Evolutionary conservation across 495 filamentous ascomycete genomes (phyloP), one percentile per base, ranked within the genome.

Genomic region (Penicillium arizonense): DNA sequence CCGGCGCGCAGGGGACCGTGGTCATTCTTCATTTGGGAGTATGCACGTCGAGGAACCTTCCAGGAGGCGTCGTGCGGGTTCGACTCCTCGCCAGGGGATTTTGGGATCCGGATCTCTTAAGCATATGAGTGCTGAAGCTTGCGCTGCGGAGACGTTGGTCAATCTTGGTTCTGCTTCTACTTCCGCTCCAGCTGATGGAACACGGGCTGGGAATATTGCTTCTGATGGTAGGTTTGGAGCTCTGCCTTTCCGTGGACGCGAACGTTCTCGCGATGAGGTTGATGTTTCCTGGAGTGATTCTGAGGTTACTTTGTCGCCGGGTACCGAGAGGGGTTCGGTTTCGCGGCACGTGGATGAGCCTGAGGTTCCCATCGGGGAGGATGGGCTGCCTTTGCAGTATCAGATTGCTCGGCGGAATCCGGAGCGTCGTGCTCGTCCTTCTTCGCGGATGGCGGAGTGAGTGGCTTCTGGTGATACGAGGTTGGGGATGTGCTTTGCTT

Each of bases 1-100:
- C 0, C 39, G 48, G 0, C 50, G 58, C 6, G 49, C 54, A 2
- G 63, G 61, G 6, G 55, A 64, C 20, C 61, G 67, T 4, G 57
- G 40, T 2, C 73, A 74, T 52, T 37, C 33, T 3, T 56, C 50
- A 0, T 49, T 51, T 5, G 44, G 30, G 4, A 49, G 52, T 52
- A 48, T 41, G 1, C 61, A 63, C 49, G 47, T 48, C 26, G 49
- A 57, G 2, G 53, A 43, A 3, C 28, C 12, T n/a, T 7, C 28
- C 9, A 5, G 30, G 20, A 9, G 48, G 32, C 20, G 33, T 14
- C 28, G 9, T 5, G 8, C 8, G 9, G 7, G 28, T 7, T 10
- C 28, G 5, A 9, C 9, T 30, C 4, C 28, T 9, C 28, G 8
- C 28, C 28, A 30, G 7, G 28, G 8, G 9, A 30, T 2, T 7